Base-by-base conservation (phyloP, 345 rosid species). In the Mercurialis annua region DNA sequence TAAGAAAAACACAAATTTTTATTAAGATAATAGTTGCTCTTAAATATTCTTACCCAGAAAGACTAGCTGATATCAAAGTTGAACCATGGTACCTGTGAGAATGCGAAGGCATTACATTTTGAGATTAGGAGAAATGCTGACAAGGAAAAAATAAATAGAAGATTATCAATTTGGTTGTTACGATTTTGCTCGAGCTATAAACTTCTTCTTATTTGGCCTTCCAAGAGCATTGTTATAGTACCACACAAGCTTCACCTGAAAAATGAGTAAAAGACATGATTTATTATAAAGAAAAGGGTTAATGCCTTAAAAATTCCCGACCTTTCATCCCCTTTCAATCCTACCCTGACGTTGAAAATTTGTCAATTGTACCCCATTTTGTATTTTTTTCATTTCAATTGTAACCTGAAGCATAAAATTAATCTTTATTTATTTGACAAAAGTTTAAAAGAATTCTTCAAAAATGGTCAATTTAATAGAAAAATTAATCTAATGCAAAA, bases 231-330 rank as follows among this genome's bases (percentile, higher is more conserved):
- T 91, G 62, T 88, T 86, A 61, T 88, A 91, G 77, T 91, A 88
- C 97, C 96, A 88, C 27, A 91, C 97, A 66, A 91, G 72, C 83
- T 91, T 91, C 79, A 88, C 97, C 97, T 91, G 67, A 77, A 48
- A 24, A 42, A 6, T n/a, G 21, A 30, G 65, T 40, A 42, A 40
- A 24, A 61, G 29, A n/a, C n/a, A n/a, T n/a, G n/a, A 61, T 40
- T 24, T 26, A 40, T 52, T 64, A 1, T 33, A 26, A 55, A 62
- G 10, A n/a, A n/a, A n/a, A n/a, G n/a, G n/a, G n/a, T n/a, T n/a
- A n/a, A n/a, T n/a, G n/a, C n/a, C n/a, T n/a, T n/a, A n/a, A n/a
- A n/a, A n/a, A n/a, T n/a, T n/a, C n/a, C n/a, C n/a, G n/a, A n/a
- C n/a, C n/a, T n/a, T n/a, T n/a, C n/a, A n/a, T n/a, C n/a, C n/a